A percentile compares a stretch with the other conserved stretches of the same genome.
These are phyloP conservation scores for Fomitopsis palustris DNA, from an alignment of 1,284 basidiomycete genomes.

Conservation along the genomic window DNA sequence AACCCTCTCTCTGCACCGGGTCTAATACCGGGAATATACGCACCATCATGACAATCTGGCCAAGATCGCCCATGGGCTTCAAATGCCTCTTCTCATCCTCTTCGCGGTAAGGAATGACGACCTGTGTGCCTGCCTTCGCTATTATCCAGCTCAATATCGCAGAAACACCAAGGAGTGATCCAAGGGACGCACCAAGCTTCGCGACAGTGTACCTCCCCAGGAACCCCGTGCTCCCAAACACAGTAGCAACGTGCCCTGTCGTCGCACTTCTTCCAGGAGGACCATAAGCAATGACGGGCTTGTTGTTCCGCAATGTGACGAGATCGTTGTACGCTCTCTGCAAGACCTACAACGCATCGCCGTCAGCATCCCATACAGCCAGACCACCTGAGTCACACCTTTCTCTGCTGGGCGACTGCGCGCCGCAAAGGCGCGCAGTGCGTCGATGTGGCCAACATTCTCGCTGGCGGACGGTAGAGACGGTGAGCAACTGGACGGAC, in stretches of 20 bases:
- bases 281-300: slow-evolving; percentile 72
- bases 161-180: background rate
- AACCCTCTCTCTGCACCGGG: background rate
- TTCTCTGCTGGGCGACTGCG: slow-evolving; percentile 23
- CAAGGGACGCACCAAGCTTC: slow-evolving; percentile 68
- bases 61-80: slow-evolving; percentile 93
- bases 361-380: background rate
- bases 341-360: background rate
- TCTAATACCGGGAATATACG: slow-evolving; percentile 21
- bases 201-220: slow-evolving; percentile 92
- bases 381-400: slow-evolving; percentile 6
- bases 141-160: slow-evolving; percentile 4
- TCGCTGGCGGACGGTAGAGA: slow-evolving; percentile 21
- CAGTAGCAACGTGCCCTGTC: slow-evolving; percentile 89
- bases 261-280: slow-evolving; percentile 84
- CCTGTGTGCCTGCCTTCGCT: slow-evolving; percentile 92
- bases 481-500: slow-evolving; percentile 11
- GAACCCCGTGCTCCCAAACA: slow-evolving; percentile 97
- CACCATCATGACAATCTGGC: slow-evolving; percentile 94
- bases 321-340: slow-evolving; percentile 75
- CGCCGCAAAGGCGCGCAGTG: slow-evolving; percentile 50
- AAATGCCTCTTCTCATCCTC: slow-evolving; percentile 93
- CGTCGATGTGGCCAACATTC: slow-evolving; percentile 22
- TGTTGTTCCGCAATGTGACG: slow-evolving; percentile 53
- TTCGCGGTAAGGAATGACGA: slow-evolving; percentile 94